These are phyloP conservation scores for Colletotrichum acutatum DNA, from an alignment of 2,329 filamentous ascomycete species.

Conservation along the genomic window DNA sequence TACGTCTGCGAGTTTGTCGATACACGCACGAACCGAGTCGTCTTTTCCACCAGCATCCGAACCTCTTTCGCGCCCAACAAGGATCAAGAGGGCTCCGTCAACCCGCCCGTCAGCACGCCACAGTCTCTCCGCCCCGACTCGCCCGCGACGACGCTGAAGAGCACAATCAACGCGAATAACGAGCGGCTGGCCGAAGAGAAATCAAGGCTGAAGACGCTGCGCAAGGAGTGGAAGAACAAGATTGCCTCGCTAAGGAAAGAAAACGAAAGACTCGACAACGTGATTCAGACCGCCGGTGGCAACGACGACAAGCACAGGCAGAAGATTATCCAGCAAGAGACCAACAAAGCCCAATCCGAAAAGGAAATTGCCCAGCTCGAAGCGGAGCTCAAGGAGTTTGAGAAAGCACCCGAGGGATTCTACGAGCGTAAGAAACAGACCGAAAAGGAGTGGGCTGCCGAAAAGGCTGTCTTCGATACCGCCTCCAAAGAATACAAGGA, in stretches of 20 bases:
- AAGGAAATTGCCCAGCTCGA: conserved; percentile 66
- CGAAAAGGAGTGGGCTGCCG: conserved; percentile 63
- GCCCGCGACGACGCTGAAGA: conserved; percentile 79
- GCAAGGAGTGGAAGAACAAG: conserved; percentile 80
- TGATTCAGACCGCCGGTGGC: conserved; percentile 75
- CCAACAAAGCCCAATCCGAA: conserved; percentile 75
- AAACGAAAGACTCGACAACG: conserved; percentile 74
- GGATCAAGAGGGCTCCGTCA: conserved; percentile 49
- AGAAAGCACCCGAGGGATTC: conserved; percentile 72
- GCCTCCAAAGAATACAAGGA: conserved; percentile 65
- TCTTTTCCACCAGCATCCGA: conserved; percentile 79
- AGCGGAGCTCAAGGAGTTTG: conserved; percentile 71
- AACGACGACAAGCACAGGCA: conserved; percentile 81
- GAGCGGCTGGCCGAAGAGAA: conserved; percentile 77
- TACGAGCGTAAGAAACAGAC: conserved; percentile 64
- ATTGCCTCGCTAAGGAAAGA: conserved; percentile 77
- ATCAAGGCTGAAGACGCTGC: conserved; percentile 74
- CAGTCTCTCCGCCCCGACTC: conserved; percentile 78
- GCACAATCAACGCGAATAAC: conserved; percentile 79
- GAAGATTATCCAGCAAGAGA: conserved; percentile 79
- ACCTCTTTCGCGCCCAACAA: conserved; percentile 65
- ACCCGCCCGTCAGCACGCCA: conserved; percentile 55
- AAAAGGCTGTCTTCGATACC: conserved; percentile 70
- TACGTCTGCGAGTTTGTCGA: conserved; percentile 84
- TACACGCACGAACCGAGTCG: conserved; percentile 70